Evolutionary conservation across 2,329 filamentous ascomycete species (phyloP).

Genomic region (Xylariaceae sp.): DNA sequence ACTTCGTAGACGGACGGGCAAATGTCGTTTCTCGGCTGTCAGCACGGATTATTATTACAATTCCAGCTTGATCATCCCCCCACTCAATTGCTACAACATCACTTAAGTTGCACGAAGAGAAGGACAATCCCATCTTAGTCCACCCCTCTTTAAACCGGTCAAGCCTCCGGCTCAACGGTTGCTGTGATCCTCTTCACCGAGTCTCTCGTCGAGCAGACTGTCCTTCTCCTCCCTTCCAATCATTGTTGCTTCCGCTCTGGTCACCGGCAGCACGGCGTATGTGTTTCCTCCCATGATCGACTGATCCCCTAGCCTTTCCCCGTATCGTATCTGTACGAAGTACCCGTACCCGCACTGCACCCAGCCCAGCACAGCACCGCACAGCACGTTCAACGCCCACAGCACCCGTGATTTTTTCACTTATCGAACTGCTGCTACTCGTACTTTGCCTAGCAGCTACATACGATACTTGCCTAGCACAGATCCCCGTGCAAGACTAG

Average conservation of each 20-base stretch:
- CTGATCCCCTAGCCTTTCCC: constrained; percentile 22
- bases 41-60: constrained; percentile 16
- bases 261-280: constrained; percentile 26
- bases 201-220: constrained; percentile 25
- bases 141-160: constrained; percentile 34
- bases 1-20: neutral
- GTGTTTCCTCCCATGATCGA: constrained; percentile 21
- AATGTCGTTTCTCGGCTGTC: constrained; percentile 16
- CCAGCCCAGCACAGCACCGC: constrained; percentile 5
- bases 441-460: too few relatives aligned
- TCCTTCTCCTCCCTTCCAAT: constrained; percentile 29
- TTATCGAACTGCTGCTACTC: constrained; percentile 3
- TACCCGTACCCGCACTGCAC: constrained; percentile 12
- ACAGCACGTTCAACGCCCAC: constrained; percentile 6
- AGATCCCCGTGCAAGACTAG: constrained; percentile 7
- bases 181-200: constrained; percentile 31
- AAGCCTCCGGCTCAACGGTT: constrained; percentile 30
- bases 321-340: constrained; percentile 5
- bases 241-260: constrained; percentile 24
- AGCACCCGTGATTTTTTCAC: constrained; percentile 8
- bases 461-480: too few relatives aligned
- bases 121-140: constrained; percentile 21
- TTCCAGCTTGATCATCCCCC: constrained; percentile 13
- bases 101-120: constrained; percentile 21
- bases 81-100: constrained; percentile 22